Conservation (phyloP, 2,329 filamentous ascomycete species). For the Mariannaea elegans region DNA sequence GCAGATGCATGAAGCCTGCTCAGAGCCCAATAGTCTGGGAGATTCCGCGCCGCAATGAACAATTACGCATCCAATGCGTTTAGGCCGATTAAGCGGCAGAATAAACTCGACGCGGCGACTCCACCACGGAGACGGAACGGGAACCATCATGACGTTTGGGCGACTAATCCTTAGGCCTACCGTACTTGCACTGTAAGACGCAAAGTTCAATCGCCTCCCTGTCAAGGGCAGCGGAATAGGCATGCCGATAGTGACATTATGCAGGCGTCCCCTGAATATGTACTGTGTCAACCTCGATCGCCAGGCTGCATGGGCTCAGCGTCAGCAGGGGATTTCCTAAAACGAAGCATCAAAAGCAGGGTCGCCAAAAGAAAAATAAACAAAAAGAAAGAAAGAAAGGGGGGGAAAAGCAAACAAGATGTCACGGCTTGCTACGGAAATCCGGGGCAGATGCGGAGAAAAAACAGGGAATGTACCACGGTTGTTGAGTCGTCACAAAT, state of each 20-base stretch:
- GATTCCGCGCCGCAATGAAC: background rate
- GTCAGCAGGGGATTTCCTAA: conserved; percentile 19
- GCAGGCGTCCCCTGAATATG: conserved; percentile 8
- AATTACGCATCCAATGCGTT: background rate
- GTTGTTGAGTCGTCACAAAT: background rate
- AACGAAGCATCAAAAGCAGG: conserved; percentile 1
- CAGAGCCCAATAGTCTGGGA: background rate
- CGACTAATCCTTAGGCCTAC: background rate
- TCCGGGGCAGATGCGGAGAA: conserved; percentile 25
- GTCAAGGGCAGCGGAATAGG: background rate
- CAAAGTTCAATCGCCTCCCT: background rate
- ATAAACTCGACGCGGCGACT: conserved; percentile 6
- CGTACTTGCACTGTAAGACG: background rate
- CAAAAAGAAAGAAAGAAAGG: background rate
- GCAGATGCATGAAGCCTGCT: background rate
- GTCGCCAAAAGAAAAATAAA: background rate
- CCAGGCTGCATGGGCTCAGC: background rate
- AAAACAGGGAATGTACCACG: background rate
- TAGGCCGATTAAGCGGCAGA: background rate
- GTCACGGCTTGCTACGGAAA: conserved; percentile 20
- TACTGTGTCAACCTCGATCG: conserved; percentile 10
- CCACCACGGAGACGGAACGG: conserved; percentile 7
- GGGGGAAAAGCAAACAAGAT: conserved; percentile 8
- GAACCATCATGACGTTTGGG: background rate
- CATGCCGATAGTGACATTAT: conserved; percentile 4